Base-by-base conservation (phyloP, 495 filamentous ascomycete species). In the Penicillium silybi region DNA sequence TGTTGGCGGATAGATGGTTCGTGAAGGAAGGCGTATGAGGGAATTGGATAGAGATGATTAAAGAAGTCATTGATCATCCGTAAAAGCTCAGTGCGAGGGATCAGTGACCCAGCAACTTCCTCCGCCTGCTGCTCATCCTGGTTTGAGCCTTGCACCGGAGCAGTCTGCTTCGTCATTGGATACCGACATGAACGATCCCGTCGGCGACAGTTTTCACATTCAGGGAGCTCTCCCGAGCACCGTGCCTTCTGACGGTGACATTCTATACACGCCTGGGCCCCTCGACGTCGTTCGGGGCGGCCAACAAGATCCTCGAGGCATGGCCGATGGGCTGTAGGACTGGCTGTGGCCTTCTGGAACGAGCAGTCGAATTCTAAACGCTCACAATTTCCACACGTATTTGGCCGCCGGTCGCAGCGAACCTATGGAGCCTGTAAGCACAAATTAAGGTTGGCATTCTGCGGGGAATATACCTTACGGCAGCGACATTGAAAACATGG, bases 401-500 rank as follows among this genome's bases (percentile, higher is more conserved):
- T 41, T 20, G 43, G 19, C 20, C 44, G 40, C n/a, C 57, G 52
- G 49, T 59, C 57, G 32, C 57, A 59, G 23, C 57, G 48, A 11
- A 59, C 57, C 57, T 59, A 26, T 19, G 7, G 18, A 6, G 23
- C 19, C 8, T 22, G n/a, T 44, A 46, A 26, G 20, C 16, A 19
- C 16, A 42, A 22, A 6, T 22, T 13, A 13, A 34, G 40, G 23
- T 1, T 22, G 41, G 9, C 22, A 22, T 4, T 34, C 19, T 4
- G 26, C 37, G 15, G 25, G 11, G 2, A 42, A 1, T 20, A 10
- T 57, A 57, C 55, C 48, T 57, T 57, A 6, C 55, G 55, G 40
- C 41, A 57, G 49, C 55, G 55, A 25, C 55, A 57, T 40, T 57
- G 55, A 26, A 45, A 57, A 29, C 55, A 57, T 46, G 55, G 50